These are phyloP conservation scores for Pichia sp. DNA, from an alignment of 1,139 yeast genomes.

Conservation along the genomic window DNA sequence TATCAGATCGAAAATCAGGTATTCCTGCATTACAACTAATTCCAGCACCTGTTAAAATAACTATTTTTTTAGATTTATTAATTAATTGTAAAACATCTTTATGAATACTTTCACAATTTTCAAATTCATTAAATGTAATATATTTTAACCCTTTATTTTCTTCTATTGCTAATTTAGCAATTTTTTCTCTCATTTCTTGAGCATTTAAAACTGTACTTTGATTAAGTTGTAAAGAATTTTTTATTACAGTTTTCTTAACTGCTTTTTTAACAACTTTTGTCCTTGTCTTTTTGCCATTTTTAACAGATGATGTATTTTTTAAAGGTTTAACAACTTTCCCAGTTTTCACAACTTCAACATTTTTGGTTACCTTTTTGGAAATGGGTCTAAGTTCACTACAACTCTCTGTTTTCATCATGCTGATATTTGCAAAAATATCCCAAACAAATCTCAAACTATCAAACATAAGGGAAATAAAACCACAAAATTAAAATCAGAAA, in stretches of 20 bases:
- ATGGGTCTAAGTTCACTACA: too few species aligned
- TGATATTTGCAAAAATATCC: too few species aligned
- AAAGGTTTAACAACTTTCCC: too few species aligned
- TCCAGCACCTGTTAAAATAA: slow-evolving; percentile 86
- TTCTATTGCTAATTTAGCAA: slow-evolving; percentile 6
- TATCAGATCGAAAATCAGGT: slow-evolving; percentile 83
- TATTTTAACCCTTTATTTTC: slow-evolving; percentile 8
- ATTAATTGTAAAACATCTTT: slow-evolving; percentile 15
- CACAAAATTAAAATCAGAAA: too few species aligned
- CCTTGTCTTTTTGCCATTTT: not conserved
- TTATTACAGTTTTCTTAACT: too few species aligned
- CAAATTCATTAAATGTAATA: slow-evolving; percentile 9
- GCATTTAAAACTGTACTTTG: not conserved
- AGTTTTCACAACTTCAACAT: too few species aligned
- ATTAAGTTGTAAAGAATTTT: not conserved
- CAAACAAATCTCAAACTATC: too few species aligned
- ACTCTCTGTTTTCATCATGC: too few species aligned
- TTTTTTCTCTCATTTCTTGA: slow-evolving; percentile 9
- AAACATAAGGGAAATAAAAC: too few species aligned
- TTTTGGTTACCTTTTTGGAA: too few species aligned
- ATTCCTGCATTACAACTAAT: slow-evolving; percentile 95
- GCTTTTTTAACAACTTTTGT: not conserved
- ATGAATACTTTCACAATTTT: not conserved
- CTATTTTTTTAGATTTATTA: slow-evolving; percentile 38
- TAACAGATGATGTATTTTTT: too few species aligned